Evolutionary conservation across 106 monocot species (phyloP).

Genomic region (Agapanthus africanus): DNA sequence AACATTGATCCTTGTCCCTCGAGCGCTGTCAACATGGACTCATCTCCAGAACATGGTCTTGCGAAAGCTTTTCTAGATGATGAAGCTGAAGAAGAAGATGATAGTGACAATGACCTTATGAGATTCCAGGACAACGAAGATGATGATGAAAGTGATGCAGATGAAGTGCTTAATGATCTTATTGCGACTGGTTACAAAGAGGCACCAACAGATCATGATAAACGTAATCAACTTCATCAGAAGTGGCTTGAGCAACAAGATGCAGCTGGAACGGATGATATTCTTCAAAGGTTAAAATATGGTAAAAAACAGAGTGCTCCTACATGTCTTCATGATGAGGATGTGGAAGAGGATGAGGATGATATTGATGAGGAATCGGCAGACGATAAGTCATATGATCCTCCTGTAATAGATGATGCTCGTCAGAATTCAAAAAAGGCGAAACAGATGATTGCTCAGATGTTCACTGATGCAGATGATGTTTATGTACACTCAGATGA

Average conservation of each 20-base stretch:
- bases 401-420: slow-evolving; percentile 17
- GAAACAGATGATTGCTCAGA: slow-evolving; percentile 67
- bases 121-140: slow-evolving; percentile 71
- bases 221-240: slow-evolving; percentile 79
- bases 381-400: slow-evolving; percentile 19
- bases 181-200: slow-evolving; percentile 78
- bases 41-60: slow-evolving; percentile 29
- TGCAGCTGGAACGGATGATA: slow-evolving; percentile 67
- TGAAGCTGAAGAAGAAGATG: slow-evolving; percentile 97
- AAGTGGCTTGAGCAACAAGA: slow-evolving; percentile 95
- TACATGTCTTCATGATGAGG: slow-evolving; percentile 27
- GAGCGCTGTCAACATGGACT: slow-evolving; percentile 15
- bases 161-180: slow-evolving; percentile 57
- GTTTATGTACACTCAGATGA: slow-evolving; percentile 71
- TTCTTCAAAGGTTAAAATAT: slow-evolving; percentile 59
- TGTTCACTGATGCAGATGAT: slow-evolving; percentile 77
- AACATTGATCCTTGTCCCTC: slow-evolving; percentile 41
- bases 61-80: slow-evolving; percentile 83
- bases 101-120: slow-evolving; percentile 62
- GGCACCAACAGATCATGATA: slow-evolving; percentile 58
- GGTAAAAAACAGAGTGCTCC: slow-evolving; percentile 21
- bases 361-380: slow-evolving; percentile 15
- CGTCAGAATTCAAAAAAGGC: slow-evolving; percentile 35
- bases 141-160: slow-evolving; percentile 51
- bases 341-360: slow-evolving; percentile 30